Base-by-base conservation (phyloP, 768 basidiomycete species). In the Macrolepiota dolichaula region DNA sequence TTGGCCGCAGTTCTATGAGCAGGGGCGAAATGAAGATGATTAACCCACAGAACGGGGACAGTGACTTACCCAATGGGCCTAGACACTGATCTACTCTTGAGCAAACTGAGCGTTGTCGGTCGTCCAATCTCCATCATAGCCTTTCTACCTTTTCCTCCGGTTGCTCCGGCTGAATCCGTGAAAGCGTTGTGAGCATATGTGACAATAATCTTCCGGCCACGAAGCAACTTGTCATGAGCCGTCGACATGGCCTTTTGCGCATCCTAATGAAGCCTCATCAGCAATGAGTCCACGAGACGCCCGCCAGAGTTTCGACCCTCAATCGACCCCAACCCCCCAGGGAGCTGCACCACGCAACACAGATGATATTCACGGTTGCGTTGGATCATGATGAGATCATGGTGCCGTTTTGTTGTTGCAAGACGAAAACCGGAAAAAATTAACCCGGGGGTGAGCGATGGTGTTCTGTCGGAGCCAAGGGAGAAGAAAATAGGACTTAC, bases 141-240 rank as follows among this genome's bases (percentile, higher is more conserved):
- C 66, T 75, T 79, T 25, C 81, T 66, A 42, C 73, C 72, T 55
- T 74, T 74, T 0, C 67, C 61, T 12, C 70, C 65, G 27, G 65
- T 66, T 44, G 64, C 35, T 65, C 65, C 40, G 24, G 55, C 51
- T 37, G 75, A 73, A 57, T 80, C 78, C 22, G 76, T 67, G 32
- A 87, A 88, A 4, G 88, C 95, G 71, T 96, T 92, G 61, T 95
- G 89, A 1, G 96, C 96, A 70, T 86, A 87, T 0, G 95, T 96
- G n/a, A 98, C 94, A 17, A 89, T 82, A 47, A 98, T 77, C 70
- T 92, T 95, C 49, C 95, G 84, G 0, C 96, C 96, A 24, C 94
- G 85, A 2, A 98, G 72, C 3, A 91, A 81, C 71, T 89, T 92
- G 64, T 89, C 90, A 70, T 97, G 83, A 4, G 91, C 82, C 49